A percentile compares a stretch with the other conserved stretches of the same genome.
These are phyloP conservation scores for Aspergillus cavernicola DNA, from an alignment of 495 filamentous ascomycete species.

Conservation along the genomic window DNA sequence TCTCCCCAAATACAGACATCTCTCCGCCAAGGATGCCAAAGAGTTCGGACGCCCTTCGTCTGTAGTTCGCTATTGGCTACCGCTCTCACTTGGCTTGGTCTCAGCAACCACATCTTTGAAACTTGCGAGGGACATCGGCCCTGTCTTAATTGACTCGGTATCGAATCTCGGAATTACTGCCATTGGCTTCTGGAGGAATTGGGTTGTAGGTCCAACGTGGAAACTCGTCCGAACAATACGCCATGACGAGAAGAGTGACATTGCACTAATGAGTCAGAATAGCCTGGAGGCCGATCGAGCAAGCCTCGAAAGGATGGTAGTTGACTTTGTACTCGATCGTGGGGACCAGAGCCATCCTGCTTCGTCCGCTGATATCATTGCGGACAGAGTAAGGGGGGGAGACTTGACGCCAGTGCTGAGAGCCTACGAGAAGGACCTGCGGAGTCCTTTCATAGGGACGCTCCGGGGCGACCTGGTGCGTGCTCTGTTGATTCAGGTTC, in stretches of 20 bases:
- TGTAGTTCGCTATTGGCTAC: conserved; percentile 86
- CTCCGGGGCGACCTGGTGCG: conserved; percentile 82
- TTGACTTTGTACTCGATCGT: conserved; percentile 85
- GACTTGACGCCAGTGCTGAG: conserved; percentile 87
- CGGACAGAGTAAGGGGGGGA: conserved; percentile 76
- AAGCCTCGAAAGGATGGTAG: conserved; percentile 94
- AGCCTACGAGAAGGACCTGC: conserved; percentile 85
- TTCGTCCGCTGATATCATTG: conserved; percentile 56
- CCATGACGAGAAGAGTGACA: conserved; percentile 84
- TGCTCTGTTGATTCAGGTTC: conserved; percentile 89
- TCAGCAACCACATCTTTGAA: conserved; percentile 78
- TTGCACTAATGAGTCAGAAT: conserved; percentile 90
- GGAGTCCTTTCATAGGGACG: conserved; percentile 72
- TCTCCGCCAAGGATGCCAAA: conserved; percentile 45
- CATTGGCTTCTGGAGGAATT: conserved; percentile 90
- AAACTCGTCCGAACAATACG: conserved; percentile 88
- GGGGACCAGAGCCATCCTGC: conserved; percentile 40
- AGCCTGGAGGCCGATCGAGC: conserved; percentile 84
- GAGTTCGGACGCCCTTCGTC: conserved; percentile 70
- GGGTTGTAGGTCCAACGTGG: conserved; percentile 80
- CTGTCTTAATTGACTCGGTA: conserved; percentile 74
- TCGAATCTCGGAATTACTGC: conserved; percentile 68
- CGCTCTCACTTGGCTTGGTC: conserved; percentile 54
- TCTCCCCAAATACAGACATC: conserved; percentile 54
- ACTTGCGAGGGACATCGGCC: conserved; percentile 65